Conservation (phyloP, 192 early-diverging fungal species). For the Gaertneriomyces semiglobifer region DNA sequence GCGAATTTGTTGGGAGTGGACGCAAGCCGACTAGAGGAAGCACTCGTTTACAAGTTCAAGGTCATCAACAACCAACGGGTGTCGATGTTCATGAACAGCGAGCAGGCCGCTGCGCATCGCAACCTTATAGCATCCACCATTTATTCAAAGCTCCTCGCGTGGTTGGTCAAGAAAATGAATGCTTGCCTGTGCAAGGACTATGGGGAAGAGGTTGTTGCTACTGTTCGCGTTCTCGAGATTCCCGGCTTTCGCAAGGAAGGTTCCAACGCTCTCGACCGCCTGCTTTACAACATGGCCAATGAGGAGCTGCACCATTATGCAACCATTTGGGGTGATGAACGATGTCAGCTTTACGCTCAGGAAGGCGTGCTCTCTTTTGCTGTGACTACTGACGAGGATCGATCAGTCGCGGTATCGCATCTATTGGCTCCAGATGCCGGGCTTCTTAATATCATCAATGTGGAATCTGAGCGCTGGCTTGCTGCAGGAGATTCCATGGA, state of each 20-base stretch:
- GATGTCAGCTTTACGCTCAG: conserved; percentile 25
- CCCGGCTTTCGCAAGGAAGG: conserved; percentile 66
- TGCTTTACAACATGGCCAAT: conserved; percentile 78
- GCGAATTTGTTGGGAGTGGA: conserved; percentile 81
- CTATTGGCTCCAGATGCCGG: conserved; percentile 54
- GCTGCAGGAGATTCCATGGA: conserved; percentile 9
- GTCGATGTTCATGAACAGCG: conserved; percentile 74
- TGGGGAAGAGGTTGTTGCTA: conserved; percentile 52
- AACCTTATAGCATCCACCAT: conserved; percentile 73
- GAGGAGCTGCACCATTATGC: conserved; percentile 71
- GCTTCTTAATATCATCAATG: conserved; percentile 72
- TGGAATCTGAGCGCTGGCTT: conserved; percentile 36
- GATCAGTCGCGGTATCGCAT: conserved; percentile 1
- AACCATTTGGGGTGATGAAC: conserved; percentile 9
- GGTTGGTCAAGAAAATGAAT: conserved; percentile 87
- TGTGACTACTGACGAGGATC: conserved; percentile 16
- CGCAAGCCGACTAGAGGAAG: conserved; percentile 64
- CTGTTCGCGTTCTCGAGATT: conserved; percentile 83
- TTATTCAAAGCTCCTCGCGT: conserved; percentile 70
- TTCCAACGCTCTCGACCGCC: conserved; percentile 66
- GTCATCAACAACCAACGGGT: conserved; percentile 78
- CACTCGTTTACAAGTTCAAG: conserved; percentile 79
- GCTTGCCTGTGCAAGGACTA: conserved; percentile 67
- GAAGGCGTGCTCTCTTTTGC: conserved; percentile 29
- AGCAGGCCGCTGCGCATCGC: conserved; percentile 67